These are phyloP conservation scores for Colletotrichum musicola DNA, from an alignment of 2,329 filamentous ascomycete genomes.

Conservation along the genomic window DNA sequence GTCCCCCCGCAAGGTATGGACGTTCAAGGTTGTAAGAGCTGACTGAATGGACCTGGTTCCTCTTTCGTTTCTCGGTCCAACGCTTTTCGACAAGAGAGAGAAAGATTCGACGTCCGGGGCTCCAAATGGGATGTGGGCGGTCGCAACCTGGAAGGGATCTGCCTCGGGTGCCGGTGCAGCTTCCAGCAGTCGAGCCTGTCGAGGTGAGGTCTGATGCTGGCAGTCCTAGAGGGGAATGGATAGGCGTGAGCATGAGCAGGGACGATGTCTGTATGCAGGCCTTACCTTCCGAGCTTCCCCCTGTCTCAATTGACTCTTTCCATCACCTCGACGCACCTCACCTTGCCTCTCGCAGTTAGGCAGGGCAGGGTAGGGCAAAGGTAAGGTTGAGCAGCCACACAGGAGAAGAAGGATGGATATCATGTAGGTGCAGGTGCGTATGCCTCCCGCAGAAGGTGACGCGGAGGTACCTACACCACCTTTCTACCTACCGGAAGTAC, in stretches of 20 bases:
- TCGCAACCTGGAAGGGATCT: slow-evolving; percentile 3
- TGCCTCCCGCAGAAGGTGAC: background rate
- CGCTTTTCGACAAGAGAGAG: background rate
- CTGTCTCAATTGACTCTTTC: background rate
- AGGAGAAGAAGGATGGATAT: background rate
- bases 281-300: slow-evolving; percentile 3
- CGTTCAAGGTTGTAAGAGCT: no score
- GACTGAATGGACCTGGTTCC: no score
- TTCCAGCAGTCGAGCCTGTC: background rate
- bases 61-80: no score
- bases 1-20: background rate
- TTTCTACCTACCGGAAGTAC: background rate
- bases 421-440: background rate
- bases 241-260: no score
- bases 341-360: no score
- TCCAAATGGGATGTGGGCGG: slow-evolving; percentile 19
- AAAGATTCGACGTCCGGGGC: background rate
- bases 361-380: no score
- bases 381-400: background rate
- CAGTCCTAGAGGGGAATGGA: background rate
- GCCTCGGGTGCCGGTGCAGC: slow-evolving; percentile 14
- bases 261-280: slow-evolving; percentile 25
- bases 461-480: background rate
- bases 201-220: background rate
- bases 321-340: no score